Percentiles rank a stretch among this genome's conserved stretches.
These are phyloP conservation scores for Westerdykella sp. DNA, from an alignment of 2,329 filamentous ascomycete genomes.

Conservation along the genomic window DNA sequence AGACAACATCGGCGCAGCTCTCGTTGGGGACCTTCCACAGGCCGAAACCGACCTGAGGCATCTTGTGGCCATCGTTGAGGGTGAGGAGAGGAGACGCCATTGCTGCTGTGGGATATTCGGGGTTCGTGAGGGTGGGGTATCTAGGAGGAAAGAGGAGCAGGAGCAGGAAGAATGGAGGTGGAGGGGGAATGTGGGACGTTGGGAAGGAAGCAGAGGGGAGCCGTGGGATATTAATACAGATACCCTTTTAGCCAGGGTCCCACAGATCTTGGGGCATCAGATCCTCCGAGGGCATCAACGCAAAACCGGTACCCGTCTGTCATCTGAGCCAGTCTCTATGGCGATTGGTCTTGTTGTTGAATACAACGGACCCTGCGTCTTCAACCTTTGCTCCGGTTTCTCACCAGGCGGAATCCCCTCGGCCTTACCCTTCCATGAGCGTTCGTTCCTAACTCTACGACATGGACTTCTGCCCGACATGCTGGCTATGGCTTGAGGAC, in stretches of 20 bases:
- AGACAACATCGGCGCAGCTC: constrained; percentile 28
- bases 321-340: constrained; percentile 1
- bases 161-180: constrained; percentile 1
- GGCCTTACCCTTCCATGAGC: constrained; percentile 2
- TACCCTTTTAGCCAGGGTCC: constrained; percentile 1
- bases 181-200: neutral
- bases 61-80: constrained; percentile 34
- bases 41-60: constrained; percentile 32
- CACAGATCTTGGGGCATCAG: constrained; percentile 3
- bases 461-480: constrained; percentile 2
- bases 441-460: constrained; percentile 3
- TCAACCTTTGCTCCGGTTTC: constrained; percentile 6
- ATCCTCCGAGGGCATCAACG: constrained; percentile 6
- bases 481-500: constrained; percentile 8
- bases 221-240: constrained; percentile 6
- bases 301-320: neutral
- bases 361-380: constrained; percentile 13
- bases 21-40: constrained; percentile 32
- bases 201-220: neutral
- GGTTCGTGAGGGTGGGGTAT: neutral
- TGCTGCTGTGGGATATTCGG: neutral
- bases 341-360: constrained; percentile 3
- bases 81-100: constrained; percentile 23
- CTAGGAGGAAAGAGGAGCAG: neutral
- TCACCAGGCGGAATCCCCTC: constrained; percentile 1